Evolutionary conservation across 176 grass and related monocot species (phyloP), one percentile per base, ranked within the genome.

Genomic region (Phoenix roebelenii): DNA sequence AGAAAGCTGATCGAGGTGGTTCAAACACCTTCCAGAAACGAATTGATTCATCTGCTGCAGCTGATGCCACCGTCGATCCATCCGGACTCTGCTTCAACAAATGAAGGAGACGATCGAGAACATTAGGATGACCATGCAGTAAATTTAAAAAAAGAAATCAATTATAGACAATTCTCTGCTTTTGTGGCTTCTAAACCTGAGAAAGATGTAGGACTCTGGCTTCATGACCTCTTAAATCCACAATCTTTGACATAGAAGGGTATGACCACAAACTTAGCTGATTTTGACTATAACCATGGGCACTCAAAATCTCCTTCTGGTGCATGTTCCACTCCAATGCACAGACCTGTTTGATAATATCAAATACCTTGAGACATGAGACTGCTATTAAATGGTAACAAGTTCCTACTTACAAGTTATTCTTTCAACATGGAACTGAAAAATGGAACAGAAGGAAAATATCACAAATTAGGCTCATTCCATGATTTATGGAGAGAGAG

Each of bases 281-380:
- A 50, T 74, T 62, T n/a, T 74, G 62, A 25, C n/a, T 25, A 26
- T 19, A 71, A 50, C 66, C 75, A 57, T 77, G 75, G 3, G 77
- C 77, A 53, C 70, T 80, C 9, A 80, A 54, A 25, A 80, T 80
- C 70, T 74, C 77, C 61, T 74, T 80, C 20, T 80, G 63, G 25
- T 74, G 63, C 63, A 49, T 68, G 69, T 74, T 80, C 77, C 77
- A 80, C 52, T 80, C 77, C 62, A 80, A 54, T 22, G 77, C 77
- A 50, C 70, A 72, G 15, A 80, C 63, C 70, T 80, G 23, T 44
- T 55, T 4, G 2, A 52, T 51, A 15, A 49, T n/a, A 71, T 58
- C 6, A 48, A 50, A 50, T 44, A 14, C 10, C 2, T 44, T 14
- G 9, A 12, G 10, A 2, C 35, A 44, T 44, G 10, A 44, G 9